A percentile compares a stretch with the other conserved stretches of the same genome.
phyloP scores from a whole-genome alignment of 2,329 filamentous ascomycete species.

The Aureobasidium uvarum region DNA sequence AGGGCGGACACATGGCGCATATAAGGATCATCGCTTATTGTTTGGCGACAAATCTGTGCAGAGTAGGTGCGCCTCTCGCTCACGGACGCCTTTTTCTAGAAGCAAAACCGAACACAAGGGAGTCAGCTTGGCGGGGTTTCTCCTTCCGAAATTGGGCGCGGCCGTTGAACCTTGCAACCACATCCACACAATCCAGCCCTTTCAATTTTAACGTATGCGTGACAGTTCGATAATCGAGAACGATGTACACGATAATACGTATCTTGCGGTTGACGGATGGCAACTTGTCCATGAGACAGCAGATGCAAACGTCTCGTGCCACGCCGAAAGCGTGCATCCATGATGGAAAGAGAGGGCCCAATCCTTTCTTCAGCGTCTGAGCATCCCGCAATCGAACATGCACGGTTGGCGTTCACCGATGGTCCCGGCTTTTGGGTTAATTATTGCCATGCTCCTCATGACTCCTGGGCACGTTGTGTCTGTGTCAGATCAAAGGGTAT shows the following conservation, averaged over 20 bases:
- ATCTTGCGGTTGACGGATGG: constrained; percentile 13
- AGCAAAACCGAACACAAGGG: constrained; percentile 23
- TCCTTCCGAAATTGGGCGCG: constrained; percentile 22
- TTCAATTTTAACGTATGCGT: constrained; percentile 20
- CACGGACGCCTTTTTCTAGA: constrained; percentile 24
- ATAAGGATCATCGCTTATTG: constrained; percentile 22
- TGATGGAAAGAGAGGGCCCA: constrained; percentile 8
- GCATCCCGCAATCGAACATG: constrained; percentile 26
- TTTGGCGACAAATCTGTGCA: constrained; percentile 17
- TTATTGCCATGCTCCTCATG: constrained; percentile 28
- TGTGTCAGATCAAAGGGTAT: constrained; percentile 26
- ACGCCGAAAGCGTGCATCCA: constrained; percentile 22
- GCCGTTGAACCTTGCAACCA: constrained; percentile 23
- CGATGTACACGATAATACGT: constrained; percentile 17
- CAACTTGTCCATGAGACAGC: constrained; percentile 21
- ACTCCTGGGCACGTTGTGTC: constrained; percentile 24
- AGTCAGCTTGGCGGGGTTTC: constrained; percentile 18
- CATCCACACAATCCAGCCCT: constrained; percentile 23
- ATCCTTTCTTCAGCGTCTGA: constrained; percentile 5
- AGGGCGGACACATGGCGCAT: neutral
- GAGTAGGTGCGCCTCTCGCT: constrained; percentile 1
- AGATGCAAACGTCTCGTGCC: constrained; percentile 25
- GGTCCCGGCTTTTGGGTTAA: constrained; percentile 25
- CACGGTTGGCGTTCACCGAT: constrained; percentile 26
- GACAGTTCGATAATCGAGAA: constrained; percentile 24